A percentile compares a stretch with the other conserved stretches of the same genome.
Conservation (phyloP, 306 rosid genomes). For the Rosa persica region DNA sequence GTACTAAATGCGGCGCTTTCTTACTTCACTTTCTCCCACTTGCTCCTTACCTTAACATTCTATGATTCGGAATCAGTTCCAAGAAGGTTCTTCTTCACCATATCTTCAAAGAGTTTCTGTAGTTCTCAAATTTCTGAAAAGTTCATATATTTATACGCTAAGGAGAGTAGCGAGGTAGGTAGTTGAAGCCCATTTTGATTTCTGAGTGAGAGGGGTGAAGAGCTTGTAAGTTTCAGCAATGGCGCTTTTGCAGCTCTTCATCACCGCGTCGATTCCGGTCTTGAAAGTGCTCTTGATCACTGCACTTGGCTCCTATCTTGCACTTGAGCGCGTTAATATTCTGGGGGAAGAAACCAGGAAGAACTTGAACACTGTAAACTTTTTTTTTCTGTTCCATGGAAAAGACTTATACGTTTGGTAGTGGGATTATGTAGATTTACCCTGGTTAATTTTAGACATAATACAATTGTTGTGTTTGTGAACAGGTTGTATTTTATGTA, state of each 20-base stretch:
- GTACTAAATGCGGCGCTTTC: background rate
- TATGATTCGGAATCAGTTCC: too few relatives aligned
- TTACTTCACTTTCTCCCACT: background rate
- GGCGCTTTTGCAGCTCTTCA: slow-evolving; percentile 44
- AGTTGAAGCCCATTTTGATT: background rate
- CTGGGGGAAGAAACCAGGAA: slow-evolving; percentile 48
- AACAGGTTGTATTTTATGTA: slow-evolving; percentile 49
- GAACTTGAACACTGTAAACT: slow-evolving; percentile 42
- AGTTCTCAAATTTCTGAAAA: background rate
- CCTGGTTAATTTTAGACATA: background rate
- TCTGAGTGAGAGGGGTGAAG: slow-evolving; percentile 1
- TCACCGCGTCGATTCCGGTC: slow-evolving; percentile 54
- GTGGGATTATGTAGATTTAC: background rate
- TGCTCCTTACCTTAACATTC: background rate
- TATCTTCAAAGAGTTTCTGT: background rate
- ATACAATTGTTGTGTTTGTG: background rate
- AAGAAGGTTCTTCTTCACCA: background rate
- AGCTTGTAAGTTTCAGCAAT: slow-evolving; percentile 7
- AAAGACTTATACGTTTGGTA: background rate
- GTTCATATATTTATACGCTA: background rate
- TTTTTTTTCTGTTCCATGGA: background rate
- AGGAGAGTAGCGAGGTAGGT: background rate
- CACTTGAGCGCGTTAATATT: slow-evolving; percentile 41
- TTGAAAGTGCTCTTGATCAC: slow-evolving; percentile 55
- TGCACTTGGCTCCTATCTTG: slow-evolving; percentile 52